Evolutionary conservation across 208 protist genomes (phyloP).

Genomic region (Acanthamoeba royreba): DNA sequence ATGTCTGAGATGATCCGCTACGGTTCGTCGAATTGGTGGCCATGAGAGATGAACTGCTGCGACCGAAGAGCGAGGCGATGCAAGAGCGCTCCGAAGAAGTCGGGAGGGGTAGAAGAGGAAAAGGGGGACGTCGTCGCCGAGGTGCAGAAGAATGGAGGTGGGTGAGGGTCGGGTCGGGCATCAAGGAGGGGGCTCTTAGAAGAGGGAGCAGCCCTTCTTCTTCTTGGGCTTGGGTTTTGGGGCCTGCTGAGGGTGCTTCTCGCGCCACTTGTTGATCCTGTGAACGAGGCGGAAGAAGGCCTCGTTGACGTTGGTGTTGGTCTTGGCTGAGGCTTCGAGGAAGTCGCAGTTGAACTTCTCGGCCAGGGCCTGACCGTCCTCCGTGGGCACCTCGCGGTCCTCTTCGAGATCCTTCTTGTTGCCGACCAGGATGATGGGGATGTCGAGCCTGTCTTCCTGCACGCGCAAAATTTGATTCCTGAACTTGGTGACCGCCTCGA

Average conservation of each 20-base stretch:
- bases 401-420: constrained; percentile 75
- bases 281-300: constrained; percentile 59
- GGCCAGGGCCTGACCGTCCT: constrained; percentile 54
- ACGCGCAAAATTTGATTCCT: constrained; percentile 69
- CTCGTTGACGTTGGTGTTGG: constrained; percentile 59
- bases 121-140: too few relatives aligned
- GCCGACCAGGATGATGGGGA: constrained; percentile 77
- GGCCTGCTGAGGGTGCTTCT: constrained; percentile 39
- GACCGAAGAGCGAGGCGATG: too few relatives aligned
- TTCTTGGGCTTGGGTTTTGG: constrained; percentile 46
- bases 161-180: too few relatives aligned
- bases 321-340: constrained; percentile 68
- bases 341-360: constrained; percentile 61
- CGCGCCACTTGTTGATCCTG: constrained; percentile 57
- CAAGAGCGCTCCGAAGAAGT: too few relatives aligned
- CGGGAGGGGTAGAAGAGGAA: too few relatives aligned
- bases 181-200: too few relatives aligned
- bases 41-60: too few relatives aligned
- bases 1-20: too few relatives aligned
- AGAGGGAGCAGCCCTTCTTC: constrained; percentile 46
- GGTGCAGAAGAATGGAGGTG: too few relatives aligned
- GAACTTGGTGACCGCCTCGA: constrained; percentile 62
- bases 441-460: constrained; percentile 61
- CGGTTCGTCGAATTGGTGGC: too few relatives aligned
- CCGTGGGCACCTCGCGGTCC: constrained; percentile 34